Evolutionary conservation across 1,139 yeast genomes (phyloP).

Genomic region (Geotrichum phurueaensis): DNA sequence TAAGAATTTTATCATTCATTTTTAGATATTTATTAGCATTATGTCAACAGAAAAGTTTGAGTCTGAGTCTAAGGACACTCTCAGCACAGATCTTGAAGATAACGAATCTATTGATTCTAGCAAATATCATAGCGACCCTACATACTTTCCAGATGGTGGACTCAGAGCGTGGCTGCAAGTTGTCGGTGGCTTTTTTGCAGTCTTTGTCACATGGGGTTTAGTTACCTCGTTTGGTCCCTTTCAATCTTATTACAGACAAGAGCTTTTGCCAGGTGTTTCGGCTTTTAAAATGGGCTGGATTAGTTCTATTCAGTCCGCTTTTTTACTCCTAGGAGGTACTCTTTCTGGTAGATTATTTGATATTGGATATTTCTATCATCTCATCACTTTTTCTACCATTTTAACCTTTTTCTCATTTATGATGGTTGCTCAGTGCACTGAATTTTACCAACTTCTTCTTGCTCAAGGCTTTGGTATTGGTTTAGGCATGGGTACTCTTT

Average conservation of each 20-base stretch:
- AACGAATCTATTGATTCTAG: background rate
- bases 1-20: background rate
- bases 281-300: constrained; percentile 31
- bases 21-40: background rate
- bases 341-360: constrained; percentile 41
- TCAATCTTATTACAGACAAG: constrained; percentile 49
- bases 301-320: constrained; percentile 28
- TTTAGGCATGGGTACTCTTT: constrained; percentile 34
- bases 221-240: constrained; percentile 57
- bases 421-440: constrained; percentile 44
- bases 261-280: constrained; percentile 41
- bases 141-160: constrained; percentile 31
- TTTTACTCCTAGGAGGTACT: constrained; percentile 50
- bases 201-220: constrained; percentile 52
- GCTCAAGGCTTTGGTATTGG: constrained; percentile 48
- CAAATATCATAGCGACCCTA: constrained; percentile 10
- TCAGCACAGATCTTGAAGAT: background rate
- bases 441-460: constrained; percentile 47
- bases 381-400: constrained; percentile 43
- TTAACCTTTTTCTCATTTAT: constrained; percentile 44
- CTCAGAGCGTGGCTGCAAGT: constrained; percentile 32
- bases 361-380: constrained; percentile 26
- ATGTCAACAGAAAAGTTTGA: background rate
- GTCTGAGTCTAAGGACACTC: background rate
- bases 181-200: constrained; percentile 41